Percentiles rank a stretch among this genome's conserved stretches.
These are phyloP conservation scores for Raphanus hybrid DNA, from an alignment of 441 rosid genomes.

Conservation along the genomic window DNA sequence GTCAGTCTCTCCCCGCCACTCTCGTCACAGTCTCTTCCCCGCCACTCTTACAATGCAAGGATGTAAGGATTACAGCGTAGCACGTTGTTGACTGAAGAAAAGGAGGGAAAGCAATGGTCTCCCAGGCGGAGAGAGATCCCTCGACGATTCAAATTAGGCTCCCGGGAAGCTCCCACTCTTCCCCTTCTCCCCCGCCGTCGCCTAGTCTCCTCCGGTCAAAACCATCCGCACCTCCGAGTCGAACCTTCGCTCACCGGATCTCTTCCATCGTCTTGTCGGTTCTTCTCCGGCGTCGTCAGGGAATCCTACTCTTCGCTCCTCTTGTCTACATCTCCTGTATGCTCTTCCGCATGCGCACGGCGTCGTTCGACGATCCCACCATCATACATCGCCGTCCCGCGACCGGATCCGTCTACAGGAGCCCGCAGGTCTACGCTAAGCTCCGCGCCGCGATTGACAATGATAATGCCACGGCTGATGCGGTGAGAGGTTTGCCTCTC, in stretches of 20 bases:
- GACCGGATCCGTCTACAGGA: conserved; percentile 78
- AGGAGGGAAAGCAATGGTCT: conserved; percentile 18
- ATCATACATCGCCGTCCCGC: conserved; percentile 60
- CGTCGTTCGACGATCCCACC: conserved; percentile 69
- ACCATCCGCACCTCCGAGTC: conserved; percentile 31
- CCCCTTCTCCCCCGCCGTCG: conserved; percentile 62
- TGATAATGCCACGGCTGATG: conserved; percentile 81
- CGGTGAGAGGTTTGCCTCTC: conserved; percentile 53
- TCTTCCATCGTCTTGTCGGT: conserved; percentile 72
- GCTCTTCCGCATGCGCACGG: conserved; percentile 81
- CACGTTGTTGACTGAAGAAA: conserved; percentile 6
- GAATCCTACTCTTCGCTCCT: conserved; percentile 78
- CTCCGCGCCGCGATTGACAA: conserved; percentile 71
- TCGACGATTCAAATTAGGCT: conserved; percentile 47
- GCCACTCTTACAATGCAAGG: conserved; percentile 10
- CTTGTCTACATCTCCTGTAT: conserved; percentile 79
- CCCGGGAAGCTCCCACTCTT: conserved; percentile 61
- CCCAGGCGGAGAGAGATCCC: conserved; percentile 29
- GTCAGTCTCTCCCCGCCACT: too few species aligned
- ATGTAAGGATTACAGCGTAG: background rate
- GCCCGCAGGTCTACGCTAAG: conserved; percentile 78
- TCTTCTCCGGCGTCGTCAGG: conserved; percentile 86
- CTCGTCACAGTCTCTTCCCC: too few species aligned
- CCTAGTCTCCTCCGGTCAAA: conserved; percentile 68
- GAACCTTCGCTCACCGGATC: conserved; percentile 62